These are phyloP conservation scores for Candida rishiriensis DNA, from an alignment of 805 yeast genomes.

Conservation along the genomic window DNA sequence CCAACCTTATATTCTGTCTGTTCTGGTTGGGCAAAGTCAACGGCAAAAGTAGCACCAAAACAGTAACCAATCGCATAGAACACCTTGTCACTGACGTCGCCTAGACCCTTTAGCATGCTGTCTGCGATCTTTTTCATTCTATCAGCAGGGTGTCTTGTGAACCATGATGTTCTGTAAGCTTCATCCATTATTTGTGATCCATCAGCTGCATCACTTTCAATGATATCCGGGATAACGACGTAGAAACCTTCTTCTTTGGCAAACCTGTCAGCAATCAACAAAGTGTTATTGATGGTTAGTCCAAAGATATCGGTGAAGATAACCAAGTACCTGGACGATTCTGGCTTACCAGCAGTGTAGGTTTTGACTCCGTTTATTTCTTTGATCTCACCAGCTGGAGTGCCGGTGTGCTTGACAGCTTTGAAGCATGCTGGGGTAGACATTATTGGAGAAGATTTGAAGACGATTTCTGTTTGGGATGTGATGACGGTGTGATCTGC, in stretches of 20 bases:
- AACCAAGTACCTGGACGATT: slow-evolving; percentile 45
- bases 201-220: slow-evolving; percentile 46
- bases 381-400: slow-evolving; percentile 37
- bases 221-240: slow-evolving; percentile 66
- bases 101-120: slow-evolving; percentile 3
- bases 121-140: slow-evolving; percentile 1
- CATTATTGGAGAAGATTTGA: slow-evolving; percentile 17
- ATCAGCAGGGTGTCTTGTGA: slow-evolving; percentile 37
- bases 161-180: slow-evolving; percentile 40
- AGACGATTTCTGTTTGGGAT: too few relatives aligned
- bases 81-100: slow-evolving; percentile 2
- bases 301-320: slow-evolving; percentile 67
- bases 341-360: slow-evolving; percentile 41
- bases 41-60: slow-evolving; percentile 66
- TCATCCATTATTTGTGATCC: slow-evolving; percentile 3
- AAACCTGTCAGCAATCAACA: slow-evolving; percentile 56
- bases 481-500: too few relatives aligned
- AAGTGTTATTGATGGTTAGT: slow-evolving; percentile 45
- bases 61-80: slow-evolving; percentile 59
- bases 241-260: slow-evolving; percentile 51
- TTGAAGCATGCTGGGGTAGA: slow-evolving; percentile 47
- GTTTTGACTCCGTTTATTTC: slow-evolving; percentile 41
- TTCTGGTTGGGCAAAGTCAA: slow-evolving; percentile 42
- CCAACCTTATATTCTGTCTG: slow-evolving; percentile 17
- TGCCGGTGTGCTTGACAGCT: slow-evolving; percentile 45